phyloP scores from a whole-genome alignment of 192 early-diverging fungal species.

The Backusella morwellensis region DNA sequence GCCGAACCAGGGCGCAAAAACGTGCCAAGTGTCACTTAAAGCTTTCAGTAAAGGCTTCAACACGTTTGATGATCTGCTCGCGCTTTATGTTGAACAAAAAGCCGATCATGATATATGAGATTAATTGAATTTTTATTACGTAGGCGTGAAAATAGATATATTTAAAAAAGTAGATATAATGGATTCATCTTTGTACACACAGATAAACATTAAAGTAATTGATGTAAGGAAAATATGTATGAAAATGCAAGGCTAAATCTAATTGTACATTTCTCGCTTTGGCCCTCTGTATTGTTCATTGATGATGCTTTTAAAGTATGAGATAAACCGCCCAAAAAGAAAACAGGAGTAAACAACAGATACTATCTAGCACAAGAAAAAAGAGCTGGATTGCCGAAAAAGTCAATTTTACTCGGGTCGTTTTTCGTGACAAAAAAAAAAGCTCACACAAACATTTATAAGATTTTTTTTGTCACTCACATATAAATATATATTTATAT shows the following conservation, averaged over 20 bases:
- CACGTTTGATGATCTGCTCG: neutral
- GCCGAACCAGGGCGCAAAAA: neutral
- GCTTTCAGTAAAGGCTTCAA: neutral
- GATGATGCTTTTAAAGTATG: neutral
- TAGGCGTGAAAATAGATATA: neutral
- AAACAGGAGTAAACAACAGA: neutral
- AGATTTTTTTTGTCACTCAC: neutral
- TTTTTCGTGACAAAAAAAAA: neutral
- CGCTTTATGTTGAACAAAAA: neutral
- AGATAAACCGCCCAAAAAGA: neutral
- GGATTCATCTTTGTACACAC: neutral
- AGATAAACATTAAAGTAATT: neutral
- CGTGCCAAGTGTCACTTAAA: constrained; percentile 1
- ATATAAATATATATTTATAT: neutral
- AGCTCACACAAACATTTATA: neutral
- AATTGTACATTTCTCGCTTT: neutral
- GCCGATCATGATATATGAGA: neutral
- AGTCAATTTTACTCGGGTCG: constrained; percentile 13
- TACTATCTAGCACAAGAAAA: neutral
- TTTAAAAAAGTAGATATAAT: neutral
- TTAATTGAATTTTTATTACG: neutral
- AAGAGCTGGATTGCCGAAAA: neutral
- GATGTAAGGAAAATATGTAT: neutral
- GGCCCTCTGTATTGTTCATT: neutral
- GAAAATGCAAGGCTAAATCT: neutral